phyloP scores from a whole-genome alignment of 371 early-diverging fungal genomes.

The Quaeritorhiza haematococci region DNA sequence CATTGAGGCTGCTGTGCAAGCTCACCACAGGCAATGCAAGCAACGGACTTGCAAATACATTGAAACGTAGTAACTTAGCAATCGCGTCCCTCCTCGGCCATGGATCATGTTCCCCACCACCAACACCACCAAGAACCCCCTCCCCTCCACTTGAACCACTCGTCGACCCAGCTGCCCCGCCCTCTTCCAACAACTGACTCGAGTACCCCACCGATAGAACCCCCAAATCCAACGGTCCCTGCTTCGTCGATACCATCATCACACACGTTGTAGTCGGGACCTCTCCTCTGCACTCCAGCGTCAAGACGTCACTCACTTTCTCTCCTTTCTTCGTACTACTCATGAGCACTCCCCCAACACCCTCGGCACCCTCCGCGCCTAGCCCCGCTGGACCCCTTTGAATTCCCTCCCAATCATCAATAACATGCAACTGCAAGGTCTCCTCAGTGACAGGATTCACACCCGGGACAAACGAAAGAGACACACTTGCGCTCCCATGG shows the following conservation, averaged over 20 bases:
- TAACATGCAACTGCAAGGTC: constrained; percentile 11
- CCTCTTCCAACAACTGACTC: constrained; percentile 7
- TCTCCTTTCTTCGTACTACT: constrained; percentile 1
- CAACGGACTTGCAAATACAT: too few species aligned
- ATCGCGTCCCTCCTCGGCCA: too few species aligned
- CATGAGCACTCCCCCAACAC: too few species aligned
- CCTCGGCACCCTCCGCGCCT: too few species aligned
- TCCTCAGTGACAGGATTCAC: constrained; percentile 1
- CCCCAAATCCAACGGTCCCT: constrained; percentile 35
- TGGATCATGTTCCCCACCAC: too few species aligned
- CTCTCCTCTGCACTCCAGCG: constrained; percentile 25
- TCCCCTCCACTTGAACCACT: too few species aligned
- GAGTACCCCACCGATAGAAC: constrained; percentile 13
- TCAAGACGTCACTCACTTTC: constrained; percentile 6
- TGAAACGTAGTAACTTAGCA: too few species aligned
- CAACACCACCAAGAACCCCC: too few species aligned
- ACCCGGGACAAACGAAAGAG: not conserved
- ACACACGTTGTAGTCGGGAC: constrained; percentile 20
- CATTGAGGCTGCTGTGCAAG: too few species aligned
- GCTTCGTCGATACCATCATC: constrained; percentile 29
- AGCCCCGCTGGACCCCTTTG: too few species aligned
- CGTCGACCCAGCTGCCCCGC: not conserved
- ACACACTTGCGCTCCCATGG: not conserved
- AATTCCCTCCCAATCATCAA: too few species aligned
- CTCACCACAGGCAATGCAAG: too few species aligned